Base-by-base conservation (phyloP, 2,329 filamentous ascomycete species). In the Fusarium lyarnte region DNA sequence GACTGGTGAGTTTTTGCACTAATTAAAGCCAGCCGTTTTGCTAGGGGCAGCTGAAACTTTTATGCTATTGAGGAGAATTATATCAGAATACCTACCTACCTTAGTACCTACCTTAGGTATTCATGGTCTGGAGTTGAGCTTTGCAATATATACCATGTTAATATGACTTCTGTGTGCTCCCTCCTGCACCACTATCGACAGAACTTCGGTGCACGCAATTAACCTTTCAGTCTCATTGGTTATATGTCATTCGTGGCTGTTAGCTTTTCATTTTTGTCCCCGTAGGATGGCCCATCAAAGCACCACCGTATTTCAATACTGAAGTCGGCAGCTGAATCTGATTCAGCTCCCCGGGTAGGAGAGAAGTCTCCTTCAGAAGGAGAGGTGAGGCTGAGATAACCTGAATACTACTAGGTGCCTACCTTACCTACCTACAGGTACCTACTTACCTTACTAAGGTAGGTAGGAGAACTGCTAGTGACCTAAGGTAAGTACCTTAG, bases 301-400 rank as follows among this genome's bases (percentile, higher is more conserved):
- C 84, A 64, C 85, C 84, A 12, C 85, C 62, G 84, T 85, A 45
- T 45, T 45, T 27, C 23, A 61, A 88, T 89, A 66, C 86, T 87
- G 77, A 93, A 93, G 51, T 90, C 91, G 46, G 86, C 84, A 35
- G 91, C 89, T 62, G 87, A 87, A 69, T 94, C 92, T 60, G 94
- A 95, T 35, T 92, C 92, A 57, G 89, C 87, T 71, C 88, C 88
- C 75, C 93, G 90, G 78, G 95, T 94, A 54, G 93, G 93, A 39
- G 93, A 96, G 87, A 92, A 92, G 81, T 88, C 88, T 79, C 85
- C 89, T 77, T 85, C 86, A 69, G 84, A 88, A 74, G 90, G 89
- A n/a, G 89, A 90, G 71, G 86, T 88, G 74, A 91, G 85, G 72
- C 88, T 88, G 77, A 90, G 82, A 76, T 90, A 90, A 57, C 92